A percentile compares a stretch with the other conserved stretches of the same genome.
These are phyloP conservation scores for Phanerochaete carnosa DNA, from an alignment of 768 basidiomycete genomes.

Conservation along the genomic window DNA sequence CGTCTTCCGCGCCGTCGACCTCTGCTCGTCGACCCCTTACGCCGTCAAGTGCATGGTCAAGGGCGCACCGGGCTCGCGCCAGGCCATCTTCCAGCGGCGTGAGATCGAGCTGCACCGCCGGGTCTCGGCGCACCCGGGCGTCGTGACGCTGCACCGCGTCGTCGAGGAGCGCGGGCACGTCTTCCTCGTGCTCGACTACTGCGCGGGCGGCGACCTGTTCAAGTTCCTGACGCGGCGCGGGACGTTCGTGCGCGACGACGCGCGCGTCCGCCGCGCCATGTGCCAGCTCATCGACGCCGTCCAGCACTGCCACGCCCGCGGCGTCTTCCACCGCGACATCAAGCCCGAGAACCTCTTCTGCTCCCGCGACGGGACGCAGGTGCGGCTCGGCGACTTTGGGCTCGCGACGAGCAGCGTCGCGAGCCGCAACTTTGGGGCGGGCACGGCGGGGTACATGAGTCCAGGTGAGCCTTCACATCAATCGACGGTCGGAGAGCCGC, in stretches of 20 bases:
- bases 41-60: conserved; percentile 27
- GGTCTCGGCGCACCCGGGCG: conserved; percentile 52
- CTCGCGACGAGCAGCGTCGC: conserved; percentile 16
- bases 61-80: conserved; percentile 11
- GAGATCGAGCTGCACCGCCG: conserved; percentile 58
- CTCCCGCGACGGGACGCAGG: conserved; percentile 34
- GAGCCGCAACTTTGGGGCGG: conserved; percentile 20
- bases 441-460: conserved; percentile 23
- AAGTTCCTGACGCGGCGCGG: conserved; percentile 32
- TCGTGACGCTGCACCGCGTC: conserved; percentile 59
- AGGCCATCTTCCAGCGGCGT: conserved; percentile 42
- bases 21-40: conserved; percentile 10
- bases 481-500: not conserved
- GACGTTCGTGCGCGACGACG: conserved; percentile 39
- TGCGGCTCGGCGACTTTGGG: conserved; percentile 45
- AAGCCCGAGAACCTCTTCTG: conserved; percentile 52
- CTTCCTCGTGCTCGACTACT: conserved; percentile 58
- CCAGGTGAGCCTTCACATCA: conserved; percentile 26
- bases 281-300: conserved; percentile 51
- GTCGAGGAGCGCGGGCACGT: conserved; percentile 47
- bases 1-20: conserved; percentile 23
- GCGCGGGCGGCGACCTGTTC: conserved; percentile 40
- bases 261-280: conserved; percentile 42
- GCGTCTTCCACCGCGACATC: conserved; percentile 52
- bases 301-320: conserved; percentile 42